phyloP scores from a whole-genome alignment of 2,329 filamentous ascomycete genomes.

The Colletotrichum limetticola region DNA sequence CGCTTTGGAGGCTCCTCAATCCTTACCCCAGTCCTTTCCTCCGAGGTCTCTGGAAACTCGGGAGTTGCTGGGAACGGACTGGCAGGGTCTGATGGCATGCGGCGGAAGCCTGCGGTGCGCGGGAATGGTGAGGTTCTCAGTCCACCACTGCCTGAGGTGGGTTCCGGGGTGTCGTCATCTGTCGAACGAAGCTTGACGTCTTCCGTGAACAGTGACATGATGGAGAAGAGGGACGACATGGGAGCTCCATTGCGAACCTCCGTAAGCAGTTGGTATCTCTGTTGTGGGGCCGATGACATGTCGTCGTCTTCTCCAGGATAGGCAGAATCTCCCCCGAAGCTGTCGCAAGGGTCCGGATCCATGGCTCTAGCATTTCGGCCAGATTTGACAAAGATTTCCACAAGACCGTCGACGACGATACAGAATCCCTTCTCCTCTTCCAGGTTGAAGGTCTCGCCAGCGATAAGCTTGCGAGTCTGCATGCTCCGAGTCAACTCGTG shows the following conservation, averaged over 20 bases:
- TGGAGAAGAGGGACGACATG: constrained; percentile 98
- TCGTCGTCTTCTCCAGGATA: constrained; percentile 75
- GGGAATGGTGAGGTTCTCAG: constrained; percentile 28
- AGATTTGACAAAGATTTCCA: constrained; percentile 98
- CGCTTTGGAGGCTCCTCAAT: constrained; percentile 27
- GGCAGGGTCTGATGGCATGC: constrained; percentile 33
- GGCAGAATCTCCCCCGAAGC: constrained; percentile 54
- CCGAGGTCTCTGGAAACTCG: constrained; percentile 5
- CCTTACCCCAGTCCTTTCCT: constrained; percentile 18
- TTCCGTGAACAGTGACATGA: constrained; percentile 96
- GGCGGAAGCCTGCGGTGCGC: constrained; percentile 19
- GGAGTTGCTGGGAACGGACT: constrained; percentile 33
- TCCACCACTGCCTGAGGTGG: constrained; percentile 11
- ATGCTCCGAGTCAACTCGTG: constrained; percentile 97
- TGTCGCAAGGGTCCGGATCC: constrained; percentile 46
- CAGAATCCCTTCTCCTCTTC: constrained; percentile 99
- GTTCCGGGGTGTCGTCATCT: constrained; percentile 61
- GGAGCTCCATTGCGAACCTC: constrained; percentile 98
- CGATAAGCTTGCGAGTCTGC: constrained; percentile 96
- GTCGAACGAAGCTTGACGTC: constrained; percentile 84
- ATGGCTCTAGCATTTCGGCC: constrained; percentile 62
- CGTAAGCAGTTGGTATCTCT: constrained; percentile 93
- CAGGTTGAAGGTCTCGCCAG: constrained; percentile 92
- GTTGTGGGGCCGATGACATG: constrained; percentile 69
- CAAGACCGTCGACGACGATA: constrained; percentile 93